A percentile compares a stretch with the other conserved stretches of the same genome.
Conservation (phyloP, 805 yeast genomes). For the Osmozyma mogii region DNA sequence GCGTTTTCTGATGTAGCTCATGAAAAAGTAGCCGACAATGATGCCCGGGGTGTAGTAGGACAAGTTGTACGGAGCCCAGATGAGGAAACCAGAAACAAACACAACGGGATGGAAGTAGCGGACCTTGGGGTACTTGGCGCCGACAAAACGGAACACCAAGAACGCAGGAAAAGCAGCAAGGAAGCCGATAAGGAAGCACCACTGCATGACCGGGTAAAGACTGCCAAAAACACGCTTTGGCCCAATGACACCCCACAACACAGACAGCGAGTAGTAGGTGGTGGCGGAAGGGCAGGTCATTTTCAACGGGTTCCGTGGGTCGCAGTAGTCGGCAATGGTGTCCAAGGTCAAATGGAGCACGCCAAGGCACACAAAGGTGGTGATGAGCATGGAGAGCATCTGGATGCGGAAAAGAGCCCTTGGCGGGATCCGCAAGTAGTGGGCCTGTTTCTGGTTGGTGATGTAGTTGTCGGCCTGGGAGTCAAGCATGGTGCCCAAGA, state of each 20-base stretch:
- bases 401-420: slow-evolving; percentile 43
- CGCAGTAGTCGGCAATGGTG: slow-evolving; percentile 30
- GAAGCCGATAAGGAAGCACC: slow-evolving; percentile 21
- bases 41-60: slow-evolving; percentile 23
- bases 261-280: slow-evolving; percentile 44
- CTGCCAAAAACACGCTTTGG: slow-evolving; percentile 27
- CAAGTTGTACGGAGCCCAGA: slow-evolving; percentile 27
- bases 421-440: slow-evolving; percentile 41
- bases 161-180: neutral
- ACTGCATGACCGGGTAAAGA: slow-evolving; percentile 26
- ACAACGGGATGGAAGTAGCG: slow-evolving; percentile 24
- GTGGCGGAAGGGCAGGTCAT: neutral
- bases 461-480: slow-evolving; percentile 42
- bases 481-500: slow-evolving; percentile 49
- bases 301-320: too few relatives aligned
- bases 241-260: slow-evolving; percentile 63
- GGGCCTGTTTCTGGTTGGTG: slow-evolving; percentile 1
- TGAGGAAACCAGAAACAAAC: slow-evolving; percentile 25
- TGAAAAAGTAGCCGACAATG: slow-evolving; percentile 18
- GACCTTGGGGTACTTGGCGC: neutral
- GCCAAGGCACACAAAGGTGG: slow-evolving; percentile 17
- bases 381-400: slow-evolving; percentile 14
- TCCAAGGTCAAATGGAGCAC: slow-evolving; percentile 21
- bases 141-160: neutral
- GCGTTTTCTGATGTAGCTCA: slow-evolving; percentile 21